These are phyloP conservation scores for Myrica gale DNA, from an alignment of 306 rosid genomes.

Conservation along the genomic window DNA sequence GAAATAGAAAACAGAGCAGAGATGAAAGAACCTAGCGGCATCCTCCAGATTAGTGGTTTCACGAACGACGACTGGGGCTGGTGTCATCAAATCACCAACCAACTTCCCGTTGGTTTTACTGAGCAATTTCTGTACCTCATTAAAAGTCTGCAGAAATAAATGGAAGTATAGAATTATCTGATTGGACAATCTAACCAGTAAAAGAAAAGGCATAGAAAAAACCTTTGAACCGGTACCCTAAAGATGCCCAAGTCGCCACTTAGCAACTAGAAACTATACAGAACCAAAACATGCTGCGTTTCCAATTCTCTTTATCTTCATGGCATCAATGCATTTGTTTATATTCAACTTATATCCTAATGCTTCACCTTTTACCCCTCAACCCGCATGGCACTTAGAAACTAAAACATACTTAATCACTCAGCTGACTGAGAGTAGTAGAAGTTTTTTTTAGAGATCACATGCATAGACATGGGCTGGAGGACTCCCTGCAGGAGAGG, in stretches of 20 bases:
- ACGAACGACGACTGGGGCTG: slow-evolving; percentile 81
- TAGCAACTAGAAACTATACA: not conserved
- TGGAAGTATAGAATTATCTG: not conserved
- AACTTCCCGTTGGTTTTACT: slow-evolving; percentile 82
- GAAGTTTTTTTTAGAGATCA: not conserved
- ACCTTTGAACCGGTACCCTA: not conserved
- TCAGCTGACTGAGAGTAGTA: not conserved
- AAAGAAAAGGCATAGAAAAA: not conserved
- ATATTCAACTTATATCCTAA: too few species aligned
- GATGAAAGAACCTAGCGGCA: slow-evolving; percentile 69
- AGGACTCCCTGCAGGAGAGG: not conserved
- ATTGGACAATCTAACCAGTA: slow-evolving; percentile 3
- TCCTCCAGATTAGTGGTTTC: slow-evolving; percentile 93
- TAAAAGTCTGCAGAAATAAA: slow-evolving; percentile 66
- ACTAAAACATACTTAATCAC: not conserved
- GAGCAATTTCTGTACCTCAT: slow-evolving; percentile 78
- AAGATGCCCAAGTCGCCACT: not conserved
- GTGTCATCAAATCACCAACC: slow-evolving; percentile 90
- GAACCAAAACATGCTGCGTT: not conserved
- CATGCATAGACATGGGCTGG: not conserved
- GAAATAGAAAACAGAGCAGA: slow-evolving; percentile 7
- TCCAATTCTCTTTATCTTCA: not conserved
- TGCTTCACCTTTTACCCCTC: too few species aligned
- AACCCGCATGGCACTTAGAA: too few species aligned
- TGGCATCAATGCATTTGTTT: not conserved